phyloP scores from a whole-genome alignment of 2,329 filamentous ascomycete species.

The Aspergillus pseudoglaucus region DNA sequence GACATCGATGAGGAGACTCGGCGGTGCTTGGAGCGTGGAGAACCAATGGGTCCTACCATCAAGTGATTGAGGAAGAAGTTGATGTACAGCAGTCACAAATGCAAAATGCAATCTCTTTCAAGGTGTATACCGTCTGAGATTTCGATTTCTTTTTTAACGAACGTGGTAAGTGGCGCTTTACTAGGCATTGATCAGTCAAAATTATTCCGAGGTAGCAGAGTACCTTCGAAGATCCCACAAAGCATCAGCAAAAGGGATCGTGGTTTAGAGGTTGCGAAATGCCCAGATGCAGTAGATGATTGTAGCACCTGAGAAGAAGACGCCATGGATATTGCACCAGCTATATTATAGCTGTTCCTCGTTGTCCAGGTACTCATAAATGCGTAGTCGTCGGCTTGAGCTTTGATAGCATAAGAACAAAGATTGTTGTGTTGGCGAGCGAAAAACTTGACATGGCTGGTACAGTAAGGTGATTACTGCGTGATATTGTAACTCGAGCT shows the following conservation, averaged over 20 bases:
- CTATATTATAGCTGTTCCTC: conserved; percentile 24
- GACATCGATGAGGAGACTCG: conserved; percentile 32
- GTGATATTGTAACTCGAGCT: conserved; percentile 28
- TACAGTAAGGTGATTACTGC: conserved; percentile 28
- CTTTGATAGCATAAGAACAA: conserved; percentile 26
- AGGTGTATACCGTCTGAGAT: too few species aligned
- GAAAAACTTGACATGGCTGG: conserved; percentile 32
- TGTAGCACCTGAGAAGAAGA: conserved; percentile 34
- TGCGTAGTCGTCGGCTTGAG: conserved; percentile 18
- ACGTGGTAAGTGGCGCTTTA: neutral
- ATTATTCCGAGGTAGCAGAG: neutral
- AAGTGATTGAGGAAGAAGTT: conserved; percentile 26
- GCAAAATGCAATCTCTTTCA: neutral
- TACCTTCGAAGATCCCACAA: conserved; percentile 25
- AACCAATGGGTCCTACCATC: conserved; percentile 31
- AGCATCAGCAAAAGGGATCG: conserved; percentile 15
- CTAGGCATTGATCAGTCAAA: neutral
- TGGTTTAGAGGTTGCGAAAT: conserved; percentile 20
- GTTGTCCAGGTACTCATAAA: conserved; percentile 27
- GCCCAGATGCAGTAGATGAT: conserved; percentile 37
- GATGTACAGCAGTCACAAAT: neutral
- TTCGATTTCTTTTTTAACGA: too few species aligned
- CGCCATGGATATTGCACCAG: conserved; percentile 35
- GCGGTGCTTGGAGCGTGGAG: conserved; percentile 22
- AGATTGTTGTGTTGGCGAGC: conserved; percentile 21